Percentiles rank a stretch among this genome's conserved stretches.
Conservation (phyloP, 805 yeast species). For the Barnettozyma vustinii region DNA sequence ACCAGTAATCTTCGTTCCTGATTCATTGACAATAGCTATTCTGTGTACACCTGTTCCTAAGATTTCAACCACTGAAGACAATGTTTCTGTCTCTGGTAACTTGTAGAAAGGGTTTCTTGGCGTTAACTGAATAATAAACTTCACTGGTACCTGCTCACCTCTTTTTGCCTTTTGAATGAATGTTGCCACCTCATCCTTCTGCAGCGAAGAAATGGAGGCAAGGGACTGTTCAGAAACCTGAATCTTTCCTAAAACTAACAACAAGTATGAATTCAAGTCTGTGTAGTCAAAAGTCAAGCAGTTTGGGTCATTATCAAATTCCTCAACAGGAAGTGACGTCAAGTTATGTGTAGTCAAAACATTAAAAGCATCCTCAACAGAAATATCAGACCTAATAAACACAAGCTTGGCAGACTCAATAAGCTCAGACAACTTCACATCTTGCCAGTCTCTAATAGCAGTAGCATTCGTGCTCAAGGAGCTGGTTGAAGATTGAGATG, state of each 20-base stretch:
- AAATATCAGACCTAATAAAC: conserved; percentile 54
- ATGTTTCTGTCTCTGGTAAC: conserved; percentile 60
- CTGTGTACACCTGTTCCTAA: conserved; percentile 96
- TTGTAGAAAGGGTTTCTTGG: conserved; percentile 87
- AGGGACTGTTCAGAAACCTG: conserved; percentile 30
- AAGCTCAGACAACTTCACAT: conserved; percentile 63
- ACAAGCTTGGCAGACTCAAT: conserved; percentile 76
- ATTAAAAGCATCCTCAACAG: conserved; percentile 88
- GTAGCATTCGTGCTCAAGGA: conserved; percentile 69
- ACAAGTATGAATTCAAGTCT: conserved; percentile 80
- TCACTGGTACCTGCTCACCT: conserved; percentile 90
- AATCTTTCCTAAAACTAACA: conserved; percentile 75
- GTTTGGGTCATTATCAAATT: conserved; percentile 48
- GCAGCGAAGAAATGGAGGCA: conserved; percentile 21
- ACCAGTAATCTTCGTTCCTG: conserved; percentile 61
- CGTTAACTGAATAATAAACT: conserved; percentile 76
- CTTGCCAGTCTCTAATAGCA: conserved; percentile 62
- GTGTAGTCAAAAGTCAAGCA: conserved; percentile 89
- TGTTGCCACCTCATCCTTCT: conserved; percentile 36
- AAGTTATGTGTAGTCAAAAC: conserved; percentile 64
- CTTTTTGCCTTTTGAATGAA: conserved; percentile 61
- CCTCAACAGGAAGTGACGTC: conserved; percentile 80
- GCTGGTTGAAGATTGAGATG: conserved; percentile 35
- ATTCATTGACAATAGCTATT: conserved; percentile 65
- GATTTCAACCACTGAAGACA: conserved; percentile 74